Evolutionary conservation across 768 basidiomycete species (phyloP), one percentile per base, ranked within the genome.

Genomic region (Saitozyma sp.): DNA sequence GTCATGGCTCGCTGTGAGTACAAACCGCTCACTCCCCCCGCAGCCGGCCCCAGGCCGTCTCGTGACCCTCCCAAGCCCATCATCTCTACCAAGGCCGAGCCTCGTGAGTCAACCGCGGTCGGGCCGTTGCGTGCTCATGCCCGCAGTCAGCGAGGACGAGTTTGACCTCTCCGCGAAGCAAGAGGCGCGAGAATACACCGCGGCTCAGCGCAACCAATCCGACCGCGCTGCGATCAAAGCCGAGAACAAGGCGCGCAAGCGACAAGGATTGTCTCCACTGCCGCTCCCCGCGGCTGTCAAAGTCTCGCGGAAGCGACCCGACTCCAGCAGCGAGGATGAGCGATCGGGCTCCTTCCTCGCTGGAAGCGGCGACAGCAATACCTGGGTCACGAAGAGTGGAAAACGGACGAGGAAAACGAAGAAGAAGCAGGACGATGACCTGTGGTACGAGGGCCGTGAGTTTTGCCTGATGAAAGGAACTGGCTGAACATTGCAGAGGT

Each of bases 391-490:
- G 29, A 45, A 0, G 40, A 46, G 38, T 10, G 39, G 19, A 2
- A 11, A 45, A 10, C 39, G n/a, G 17, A 29, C 46, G 37, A 39
- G 41, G 38, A 54, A 50, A 53, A 50, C 11, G 54, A 50, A 37
- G 41, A 29, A 42, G 11, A 19, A 20, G 37, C 14, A 55, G 37
- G 46, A 56, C 16, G 68, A 57, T 38, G 59, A 63, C 6, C 43
- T 61, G 49, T 54, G 41, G 13, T 69, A 69, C 53, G 67, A 74
- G 64, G 72, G 72, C 16, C 69, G 72, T 74, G 56, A 69, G 72
- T 67, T 6, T 10, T 16, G 14, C 0, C 29, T 5, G 29, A 29
- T 5, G 2, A 20, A 38, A 19, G 3, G 55, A 11, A 7, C 14
- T 1, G 13, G 17, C 14, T 29, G 14, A 40, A 38, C 9, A 55